phyloP scores from a whole-genome alignment of 2,329 filamentous ascomycete species.

The Harringtonia aguacate region DNA sequence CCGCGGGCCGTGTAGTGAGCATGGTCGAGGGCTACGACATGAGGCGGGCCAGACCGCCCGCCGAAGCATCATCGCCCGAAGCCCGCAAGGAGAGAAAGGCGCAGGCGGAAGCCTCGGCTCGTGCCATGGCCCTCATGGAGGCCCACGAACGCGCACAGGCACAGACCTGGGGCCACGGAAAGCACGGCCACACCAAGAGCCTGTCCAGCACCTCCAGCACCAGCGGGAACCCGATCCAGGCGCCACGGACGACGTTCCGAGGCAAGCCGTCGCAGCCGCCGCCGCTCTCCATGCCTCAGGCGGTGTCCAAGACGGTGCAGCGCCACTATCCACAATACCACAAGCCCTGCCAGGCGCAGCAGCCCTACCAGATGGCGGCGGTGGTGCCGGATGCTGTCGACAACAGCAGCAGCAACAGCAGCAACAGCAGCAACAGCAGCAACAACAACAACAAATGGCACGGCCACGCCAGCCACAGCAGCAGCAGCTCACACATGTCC shows the following conservation, averaged over 20 bases:
- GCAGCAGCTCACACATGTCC: not conserved
- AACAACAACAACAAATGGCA: not conserved
- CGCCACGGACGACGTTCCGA: not conserved
- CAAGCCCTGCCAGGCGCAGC: slow-evolving; percentile 5
- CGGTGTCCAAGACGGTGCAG: not conserved
- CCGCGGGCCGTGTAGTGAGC: not conserved
- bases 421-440: not conserved
- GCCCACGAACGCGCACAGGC: slow-evolving; percentile 8
- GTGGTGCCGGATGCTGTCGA: too few relatives aligned
- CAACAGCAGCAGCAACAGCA: not conserved
- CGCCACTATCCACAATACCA: slow-evolving; percentile 7
- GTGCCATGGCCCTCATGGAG: slow-evolving; percentile 5
- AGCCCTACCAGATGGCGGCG: too few relatives aligned
- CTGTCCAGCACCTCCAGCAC: not conserved
- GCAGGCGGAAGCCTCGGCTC: slow-evolving; percentile 3
- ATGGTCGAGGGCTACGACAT: not conserved
- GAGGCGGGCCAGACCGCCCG: too few relatives aligned
- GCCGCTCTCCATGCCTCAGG: not conserved
- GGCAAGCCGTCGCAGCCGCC: not conserved
- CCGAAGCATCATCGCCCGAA: not conserved
- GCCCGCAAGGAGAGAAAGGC: not conserved
- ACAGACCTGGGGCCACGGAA: not conserved
- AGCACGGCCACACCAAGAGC: not conserved
- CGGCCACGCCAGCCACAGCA: not conserved
- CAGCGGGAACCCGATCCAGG: not conserved